A percentile compares a stretch with the other conserved stretches of the same genome.
phyloP scores from a whole-genome alignment of 2,329 filamentous ascomycete genomes.

The Juglanconis sp. region DNA sequence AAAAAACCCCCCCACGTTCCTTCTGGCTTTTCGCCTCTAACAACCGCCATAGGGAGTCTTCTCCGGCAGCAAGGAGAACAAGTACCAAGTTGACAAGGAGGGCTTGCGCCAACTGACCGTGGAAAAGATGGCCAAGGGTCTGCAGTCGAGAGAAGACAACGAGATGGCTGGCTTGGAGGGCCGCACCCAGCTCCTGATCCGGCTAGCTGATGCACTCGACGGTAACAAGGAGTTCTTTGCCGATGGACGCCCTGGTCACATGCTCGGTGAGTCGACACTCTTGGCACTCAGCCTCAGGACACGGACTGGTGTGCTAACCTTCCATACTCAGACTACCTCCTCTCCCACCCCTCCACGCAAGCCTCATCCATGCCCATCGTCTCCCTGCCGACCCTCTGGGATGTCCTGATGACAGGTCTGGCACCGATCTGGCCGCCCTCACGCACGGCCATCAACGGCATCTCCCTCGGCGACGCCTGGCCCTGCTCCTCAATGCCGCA shows the following conservation, averaged over 20 bases:
- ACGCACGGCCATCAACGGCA: slow-evolving; percentile 81
- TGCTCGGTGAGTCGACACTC: slow-evolving; percentile 66
- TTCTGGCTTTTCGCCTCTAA: slow-evolving; percentile 1
- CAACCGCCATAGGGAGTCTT: slow-evolving; percentile 62
- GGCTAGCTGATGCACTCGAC: slow-evolving; percentile 70
- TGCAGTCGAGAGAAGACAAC: slow-evolving; percentile 81
- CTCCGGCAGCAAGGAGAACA: slow-evolving; percentile 76
- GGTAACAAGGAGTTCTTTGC: slow-evolving; percentile 83
- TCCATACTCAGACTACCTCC: slow-evolving; percentile 71
- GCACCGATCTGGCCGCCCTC: slow-evolving; percentile 84
- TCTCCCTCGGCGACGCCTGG: slow-evolving; percentile 92
- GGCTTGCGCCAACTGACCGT: slow-evolving; percentile 73
- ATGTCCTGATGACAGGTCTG: slow-evolving; percentile 82
- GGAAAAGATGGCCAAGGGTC: slow-evolving; percentile 70
- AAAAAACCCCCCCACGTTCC: too few relatives aligned
- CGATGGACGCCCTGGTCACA: slow-evolving; percentile 82
- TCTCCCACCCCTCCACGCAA: slow-evolving; percentile 85
- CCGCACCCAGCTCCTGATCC: slow-evolving; percentile 72
- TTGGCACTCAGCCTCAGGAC: neutral
- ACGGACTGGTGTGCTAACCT: slow-evolving; percentile 22
- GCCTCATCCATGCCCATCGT: slow-evolving; percentile 86
- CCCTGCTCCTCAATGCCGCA: slow-evolving; percentile 78
- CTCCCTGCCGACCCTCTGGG: slow-evolving; percentile 84
- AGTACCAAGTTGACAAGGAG: slow-evolving; percentile 83
- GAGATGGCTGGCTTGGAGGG: slow-evolving; percentile 82